Evolutionary conservation across 371 early-diverging fungal species (phyloP), one percentile per base, ranked within the genome.

Genomic region (Lichtheimia corymbifera): DNA sequence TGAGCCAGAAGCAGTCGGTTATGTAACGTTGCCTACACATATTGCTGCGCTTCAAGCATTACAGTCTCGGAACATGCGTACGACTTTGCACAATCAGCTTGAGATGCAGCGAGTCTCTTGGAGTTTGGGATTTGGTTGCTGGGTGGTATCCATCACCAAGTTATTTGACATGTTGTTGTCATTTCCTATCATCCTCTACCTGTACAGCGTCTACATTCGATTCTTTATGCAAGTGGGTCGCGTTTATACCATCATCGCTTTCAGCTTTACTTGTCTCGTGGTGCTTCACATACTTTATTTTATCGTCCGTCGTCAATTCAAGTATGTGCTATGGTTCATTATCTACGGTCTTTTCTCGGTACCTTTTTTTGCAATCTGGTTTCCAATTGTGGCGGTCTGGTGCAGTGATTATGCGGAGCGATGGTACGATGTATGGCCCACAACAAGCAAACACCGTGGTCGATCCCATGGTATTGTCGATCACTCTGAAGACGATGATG

Each of bases 391-490:
- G 12, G 72, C 78, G 3, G 35, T 70, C 9, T 77, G 78, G 78
- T 61, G 64, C 22, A 71, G 70, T 12, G 68, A 81, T 40, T 59
- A 71, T 62, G 67, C 73, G 3, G 66, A 70, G 3, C 65, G 59
- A 14, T 77, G 81, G 81, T 81, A 81, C 51, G 76, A 81, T 55
- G 65, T 73, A 5, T 76, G 76, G 78, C 71, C 73, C 2, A 73
- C 67, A 0, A 35, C 59, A 15, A 47, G 55, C 4, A 56, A 58
- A 1, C 42, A 52, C 1, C 40, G 64, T 12, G 64, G 64, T 2
- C 74, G 75, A 4, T 44, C 65, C 2, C 80, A 80, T 52, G 80
- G 80, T 14, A 62, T 73, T 22, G 62, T 79, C 12, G 76, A 79
- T 17, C 24, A 41, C 25, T 47, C 24, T 17, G 12, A 22, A 50